Conservation (phyloP, 2,329 filamentous ascomycete genomes). For the Atkinsonella texensis region DNA sequence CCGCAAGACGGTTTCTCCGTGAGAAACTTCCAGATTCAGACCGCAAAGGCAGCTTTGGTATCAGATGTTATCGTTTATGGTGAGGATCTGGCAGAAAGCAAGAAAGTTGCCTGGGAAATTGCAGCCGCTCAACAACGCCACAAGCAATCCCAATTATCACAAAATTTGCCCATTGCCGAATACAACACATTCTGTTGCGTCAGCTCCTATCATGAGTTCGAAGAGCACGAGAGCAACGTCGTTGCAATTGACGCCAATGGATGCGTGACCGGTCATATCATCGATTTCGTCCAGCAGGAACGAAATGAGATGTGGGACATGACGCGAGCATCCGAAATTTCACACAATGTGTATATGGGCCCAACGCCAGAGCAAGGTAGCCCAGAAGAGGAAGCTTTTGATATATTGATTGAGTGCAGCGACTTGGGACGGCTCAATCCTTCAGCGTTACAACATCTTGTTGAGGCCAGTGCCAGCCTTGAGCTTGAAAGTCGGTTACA, state of each 20-base stretch:
- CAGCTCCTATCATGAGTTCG: slow-evolving; percentile 58
- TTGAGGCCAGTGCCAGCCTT: slow-evolving; percentile 34
- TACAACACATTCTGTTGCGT: slow-evolving; percentile 78
- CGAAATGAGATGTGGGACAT: slow-evolving; percentile 86
- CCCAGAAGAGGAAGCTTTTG: slow-evolving; percentile 52
- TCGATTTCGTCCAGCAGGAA: slow-evolving; percentile 87
- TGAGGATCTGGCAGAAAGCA: slow-evolving; percentile 49
- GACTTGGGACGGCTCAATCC: slow-evolving; percentile 71
- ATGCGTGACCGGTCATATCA: slow-evolving; percentile 58
- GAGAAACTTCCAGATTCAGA: slow-evolving; percentile 93
- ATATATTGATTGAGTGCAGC: slow-evolving; percentile 79
- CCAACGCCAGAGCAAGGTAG: slow-evolving; percentile 63
- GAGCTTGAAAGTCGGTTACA: slow-evolving; percentile 23
- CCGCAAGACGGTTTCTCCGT: slow-evolving; percentile 88
- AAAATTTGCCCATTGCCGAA: slow-evolving; percentile 40
- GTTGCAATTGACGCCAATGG: slow-evolving; percentile 66
- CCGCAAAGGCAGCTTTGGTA: slow-evolving; percentile 72
- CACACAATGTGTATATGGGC: slow-evolving; percentile 80
- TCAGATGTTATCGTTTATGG: slow-evolving; percentile 93
- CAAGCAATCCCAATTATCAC: slow-evolving; percentile 50
- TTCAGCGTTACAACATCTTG: slow-evolving; percentile 50
- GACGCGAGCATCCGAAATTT: slow-evolving; percentile 81
- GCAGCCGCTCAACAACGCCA: slow-evolving; percentile 66
- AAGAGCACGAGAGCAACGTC: slow-evolving; percentile 55
- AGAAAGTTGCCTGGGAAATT: slow-evolving; percentile 55